A percentile compares a stretch with the other conserved stretches of the same genome.
Evolutionary conservation across 2,329 filamentous ascomycete genomes (phyloP).

Genomic region (Neonectria sp.): DNA sequence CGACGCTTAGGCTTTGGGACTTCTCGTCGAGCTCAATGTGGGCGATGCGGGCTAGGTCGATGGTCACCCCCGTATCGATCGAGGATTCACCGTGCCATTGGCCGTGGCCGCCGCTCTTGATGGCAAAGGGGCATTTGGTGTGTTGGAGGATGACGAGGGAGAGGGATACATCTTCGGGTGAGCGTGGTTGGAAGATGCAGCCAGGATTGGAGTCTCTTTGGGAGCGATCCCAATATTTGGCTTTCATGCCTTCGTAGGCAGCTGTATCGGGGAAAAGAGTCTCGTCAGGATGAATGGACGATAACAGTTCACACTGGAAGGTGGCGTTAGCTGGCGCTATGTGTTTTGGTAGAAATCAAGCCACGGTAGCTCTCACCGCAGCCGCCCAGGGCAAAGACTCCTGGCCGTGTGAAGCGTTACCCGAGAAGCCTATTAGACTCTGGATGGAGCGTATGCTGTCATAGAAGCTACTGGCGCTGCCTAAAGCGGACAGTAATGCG

Average conservation of each 20-base stretch:
- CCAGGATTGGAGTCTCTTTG: conserved; percentile 4
- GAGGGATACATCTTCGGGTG: not conserved
- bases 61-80: conserved; percentile 48
- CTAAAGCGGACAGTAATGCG: not conserved
- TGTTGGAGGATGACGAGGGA: conserved; percentile 7
- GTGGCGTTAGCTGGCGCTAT: not conserved
- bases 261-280: conserved; percentile 5
- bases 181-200: conserved; percentile 8
- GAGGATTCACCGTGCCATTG: conserved; percentile 54
- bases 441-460: not conserved
- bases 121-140: conserved; percentile 3
- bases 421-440: not conserved
- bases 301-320: not conserved
- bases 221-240: not conserved
- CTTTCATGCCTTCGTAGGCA: not conserved
- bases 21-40: not conserved
- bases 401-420: not conserved
- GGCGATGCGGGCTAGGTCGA: conserved; percentile 47
- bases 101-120: conserved; percentile 58
- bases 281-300: not conserved
- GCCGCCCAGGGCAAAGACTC: not conserved
- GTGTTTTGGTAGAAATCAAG: not conserved
- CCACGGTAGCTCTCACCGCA: not conserved
- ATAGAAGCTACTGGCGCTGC: not conserved
- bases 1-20: conserved; percentile 30